Conservation (phyloP, 345 rosid genomes). For the Alliaria petiolata region DNA sequence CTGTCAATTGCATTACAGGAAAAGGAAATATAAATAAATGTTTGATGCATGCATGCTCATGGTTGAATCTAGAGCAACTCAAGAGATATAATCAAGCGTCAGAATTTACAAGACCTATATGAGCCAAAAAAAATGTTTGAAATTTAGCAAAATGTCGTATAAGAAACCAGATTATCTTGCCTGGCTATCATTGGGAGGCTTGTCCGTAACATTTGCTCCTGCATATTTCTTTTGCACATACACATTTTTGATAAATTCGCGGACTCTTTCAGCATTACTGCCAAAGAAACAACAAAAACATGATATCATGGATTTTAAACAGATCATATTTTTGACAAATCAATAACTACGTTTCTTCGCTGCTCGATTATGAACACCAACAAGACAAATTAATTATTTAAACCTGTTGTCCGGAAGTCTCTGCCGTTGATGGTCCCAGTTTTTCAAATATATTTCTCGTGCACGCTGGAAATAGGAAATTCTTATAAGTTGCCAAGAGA, state of each 20-base stretch:
- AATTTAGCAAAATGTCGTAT: background rate
- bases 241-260: constrained; percentile 81
- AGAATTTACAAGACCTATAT: background rate
- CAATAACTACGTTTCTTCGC: background rate
- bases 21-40: background rate
- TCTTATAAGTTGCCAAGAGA: constrained; percentile 20
- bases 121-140: background rate
- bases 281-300: constrained; percentile 28
- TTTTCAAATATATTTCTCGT: constrained; percentile 73
- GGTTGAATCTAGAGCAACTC: constrained; percentile 6
- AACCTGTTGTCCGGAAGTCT: constrained; percentile 88
- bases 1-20: constrained; percentile 48
- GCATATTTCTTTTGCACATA: constrained; percentile 82
- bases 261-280: constrained; percentile 72
- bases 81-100: constrained; percentile 1
- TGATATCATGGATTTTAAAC: background rate
- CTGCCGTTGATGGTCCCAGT: constrained; percentile 87
- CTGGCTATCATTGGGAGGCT: constrained; percentile 76
- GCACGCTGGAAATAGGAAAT: constrained; percentile 63
- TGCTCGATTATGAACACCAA: constrained; percentile 7
- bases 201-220: constrained; percentile 58
- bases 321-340: background rate
- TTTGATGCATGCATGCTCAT: constrained; percentile 18
- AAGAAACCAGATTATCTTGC: constrained; percentile 33
- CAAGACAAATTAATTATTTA: constrained; percentile 5